Conservation (phyloP, 78 protist species). For the Dictyostelium firmibasis region DNA sequence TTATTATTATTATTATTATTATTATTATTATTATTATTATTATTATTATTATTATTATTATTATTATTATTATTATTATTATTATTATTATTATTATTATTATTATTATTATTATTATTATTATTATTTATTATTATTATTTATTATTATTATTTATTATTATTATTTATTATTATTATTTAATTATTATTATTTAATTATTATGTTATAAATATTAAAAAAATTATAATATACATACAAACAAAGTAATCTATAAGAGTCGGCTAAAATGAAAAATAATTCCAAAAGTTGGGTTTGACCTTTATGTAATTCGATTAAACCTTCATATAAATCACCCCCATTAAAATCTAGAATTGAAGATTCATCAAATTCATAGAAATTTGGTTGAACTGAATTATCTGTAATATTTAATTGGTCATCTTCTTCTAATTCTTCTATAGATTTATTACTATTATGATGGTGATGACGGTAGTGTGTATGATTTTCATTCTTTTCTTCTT, state of each 20-base stretch:
- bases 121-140: background rate
- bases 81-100: background rate
- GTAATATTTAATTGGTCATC: background rate
- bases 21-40: background rate
- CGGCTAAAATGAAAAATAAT: constrained; percentile 13
- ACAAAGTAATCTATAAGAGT: constrained; percentile 17
- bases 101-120: background rate
- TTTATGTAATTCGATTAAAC: background rate
- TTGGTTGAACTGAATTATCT: background rate
- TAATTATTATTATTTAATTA: no score
- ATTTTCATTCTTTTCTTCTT: background rate
- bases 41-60: background rate
- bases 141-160: background rate
- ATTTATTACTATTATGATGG: background rate
- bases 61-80: background rate
- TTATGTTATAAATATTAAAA: no score
- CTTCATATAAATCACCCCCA: background rate
- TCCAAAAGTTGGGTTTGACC: constrained; percentile 8
- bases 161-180: background rate
- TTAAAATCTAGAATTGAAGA: background rate
- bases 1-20: background rate
- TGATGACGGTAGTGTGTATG: background rate
- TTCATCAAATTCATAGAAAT: constrained; percentile 11
- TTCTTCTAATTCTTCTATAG: background rate
- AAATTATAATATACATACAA: background rate